Percentiles rank a stretch among this genome's conserved stretches.
Conservation (phyloP, 2,329 filamentous ascomycete genomes). For the Neodidymelliopsis sp. region DNA sequence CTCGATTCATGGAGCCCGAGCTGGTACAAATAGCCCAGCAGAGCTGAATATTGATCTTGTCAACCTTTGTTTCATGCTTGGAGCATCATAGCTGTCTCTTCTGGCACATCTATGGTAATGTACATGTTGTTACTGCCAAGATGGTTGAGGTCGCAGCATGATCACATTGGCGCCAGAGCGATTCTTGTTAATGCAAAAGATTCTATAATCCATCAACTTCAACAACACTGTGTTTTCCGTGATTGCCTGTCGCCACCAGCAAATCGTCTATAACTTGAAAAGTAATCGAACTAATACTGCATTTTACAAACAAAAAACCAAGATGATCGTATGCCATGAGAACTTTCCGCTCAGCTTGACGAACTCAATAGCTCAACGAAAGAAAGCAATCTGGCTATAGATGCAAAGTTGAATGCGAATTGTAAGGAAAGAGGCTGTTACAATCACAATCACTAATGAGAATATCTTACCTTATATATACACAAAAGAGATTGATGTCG, state of each 20-base stretch:
- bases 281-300: no score
- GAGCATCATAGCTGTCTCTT: slow-evolving; percentile 30
- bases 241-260: no score
- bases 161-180: slow-evolving; percentile 39
- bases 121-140: slow-evolving; percentile 25
- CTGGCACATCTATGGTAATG: slow-evolving; percentile 20
- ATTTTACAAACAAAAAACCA: neutral
- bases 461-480: slow-evolving; percentile 1
- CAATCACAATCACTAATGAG: neutral
- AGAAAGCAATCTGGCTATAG: no score
- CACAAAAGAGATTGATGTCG: slow-evolving; percentile 11
- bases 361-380: no score
- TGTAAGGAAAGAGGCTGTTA: no score
- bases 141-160: slow-evolving; percentile 27
- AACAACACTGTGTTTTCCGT: no score
- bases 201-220: slow-evolving; percentile 37
- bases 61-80: slow-evolving; percentile 38
- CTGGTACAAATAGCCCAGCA: slow-evolving; percentile 13
- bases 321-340: neutral
- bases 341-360: no score
- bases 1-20: slow-evolving; percentile 10
- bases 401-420: no score
- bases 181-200: slow-evolving; percentile 48
- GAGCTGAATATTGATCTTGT: slow-evolving; percentile 9
- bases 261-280: no score